A percentile compares a stretch with the other conserved stretches of the same genome.
These are phyloP conservation scores for Chaetomium tenue DNA, from an alignment of 495 filamentous ascomycete species.

Conservation along the genomic window DNA sequence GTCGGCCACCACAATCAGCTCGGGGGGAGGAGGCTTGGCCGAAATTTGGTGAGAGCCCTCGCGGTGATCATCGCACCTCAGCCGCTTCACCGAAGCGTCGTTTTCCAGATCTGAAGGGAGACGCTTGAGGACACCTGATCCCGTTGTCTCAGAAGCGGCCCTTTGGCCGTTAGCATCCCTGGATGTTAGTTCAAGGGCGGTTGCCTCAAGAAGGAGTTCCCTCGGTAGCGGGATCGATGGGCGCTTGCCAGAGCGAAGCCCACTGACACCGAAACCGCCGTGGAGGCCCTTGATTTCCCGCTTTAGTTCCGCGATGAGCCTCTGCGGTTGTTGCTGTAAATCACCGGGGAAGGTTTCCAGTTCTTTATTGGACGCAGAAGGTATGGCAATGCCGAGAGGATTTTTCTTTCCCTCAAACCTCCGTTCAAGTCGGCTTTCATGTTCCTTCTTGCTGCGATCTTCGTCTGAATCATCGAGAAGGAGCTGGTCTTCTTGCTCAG, in stretches of 20 bases:
- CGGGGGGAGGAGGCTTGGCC: not conserved
- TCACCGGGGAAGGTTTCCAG: not conserved
- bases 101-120: slow-evolving; percentile 1
- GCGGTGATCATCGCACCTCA: not conserved
- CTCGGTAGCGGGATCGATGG: slow-evolving; percentile 24
- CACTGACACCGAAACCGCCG: slow-evolving; percentile 30
- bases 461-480: slow-evolving; percentile 54
- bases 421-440: not conserved
- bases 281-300: slow-evolving; percentile 20
- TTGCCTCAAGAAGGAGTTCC: slow-evolving; percentile 17
- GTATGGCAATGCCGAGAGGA: too few relatives aligned
- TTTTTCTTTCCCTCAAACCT: not conserved
- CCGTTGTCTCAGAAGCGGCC: not conserved
- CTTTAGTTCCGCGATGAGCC: slow-evolving; percentile 9
- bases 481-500: slow-evolving; percentile 44
- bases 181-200: slow-evolving; percentile 13
- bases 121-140: slow-evolving; percentile 13
- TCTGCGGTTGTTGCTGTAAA: not conserved
- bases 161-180: not conserved
- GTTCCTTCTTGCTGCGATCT: slow-evolving; percentile 34
- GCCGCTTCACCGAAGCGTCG: slow-evolving; percentile 15
- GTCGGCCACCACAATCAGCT: not conserved
- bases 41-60: not conserved
- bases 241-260: slow-evolving; percentile 23
- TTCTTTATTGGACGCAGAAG: not conserved